Base-by-base conservation (phyloP, 208 protist genomes). In the Herpetomonas muscarum region DNA sequence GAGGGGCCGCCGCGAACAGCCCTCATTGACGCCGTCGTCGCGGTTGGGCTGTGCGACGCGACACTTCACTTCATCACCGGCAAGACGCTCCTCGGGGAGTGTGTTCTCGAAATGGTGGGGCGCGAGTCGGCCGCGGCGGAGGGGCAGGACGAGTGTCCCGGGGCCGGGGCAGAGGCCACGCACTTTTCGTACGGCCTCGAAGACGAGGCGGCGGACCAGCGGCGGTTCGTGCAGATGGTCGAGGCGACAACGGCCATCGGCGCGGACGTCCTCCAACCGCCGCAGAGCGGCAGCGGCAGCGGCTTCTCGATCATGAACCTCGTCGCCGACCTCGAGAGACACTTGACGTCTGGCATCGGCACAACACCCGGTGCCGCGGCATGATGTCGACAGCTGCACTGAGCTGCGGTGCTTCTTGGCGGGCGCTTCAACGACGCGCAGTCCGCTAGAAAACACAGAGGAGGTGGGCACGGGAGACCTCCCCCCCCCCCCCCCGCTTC, bases 21-120 rank as follows among this genome's bases (percentile, higher is more conserved):
- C 2, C 66, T 94, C 13, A 72, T 94, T 29, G 88, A 94, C 68
- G 88, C 85, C 7, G 51, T 89, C 5, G 79, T 81, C 1, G 81
- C 84, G 4, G 75, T 94, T 41, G 74, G 74, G 17, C 70, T 94
- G 36, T 92, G 82, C 54, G 85, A 94, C 68, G 67, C 64, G 22
- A 85, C 84, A 22, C 53, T 92, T 52, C 76, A 86, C 55, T 88
- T 91, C 45, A 70, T 83, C 30, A 76, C 68, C 1, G 72, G 71
- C 39, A 68, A 76, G 29, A 76, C 88, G 2, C 52, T 92, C 4
- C 53, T 94, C 2, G 77, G 69, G 21, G 59, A 73, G 24, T 79
- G 77, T 28, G 58, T 79, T 12, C 79, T 94, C 50, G 60, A 68
- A 31, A 47, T 83, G 24, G 31, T 88, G 22, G 62, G 76, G 41